phyloP scores from a whole-genome alignment of 2,329 filamentous ascomycete species.

The Cladobotryum mycophilum region DNA sequence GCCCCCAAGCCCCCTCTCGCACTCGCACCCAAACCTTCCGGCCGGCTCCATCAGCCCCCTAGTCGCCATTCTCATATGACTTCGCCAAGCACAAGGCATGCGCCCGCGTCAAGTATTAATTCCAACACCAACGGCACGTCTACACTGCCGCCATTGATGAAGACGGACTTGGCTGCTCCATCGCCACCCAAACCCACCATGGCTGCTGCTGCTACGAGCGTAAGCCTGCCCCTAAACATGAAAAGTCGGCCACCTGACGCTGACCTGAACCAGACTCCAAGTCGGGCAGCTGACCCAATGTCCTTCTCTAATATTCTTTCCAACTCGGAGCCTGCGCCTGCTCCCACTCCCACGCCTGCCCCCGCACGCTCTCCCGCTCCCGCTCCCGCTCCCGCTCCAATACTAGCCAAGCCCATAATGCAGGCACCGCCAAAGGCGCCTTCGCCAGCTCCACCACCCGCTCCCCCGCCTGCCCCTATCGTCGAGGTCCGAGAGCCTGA shows the following conservation, averaged over 20 bases:
- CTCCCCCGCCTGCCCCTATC: conserved; percentile 27
- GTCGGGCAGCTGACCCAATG: conserved; percentile 79
- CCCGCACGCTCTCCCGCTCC: conserved; percentile 23
- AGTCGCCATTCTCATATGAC: conserved; percentile 35
- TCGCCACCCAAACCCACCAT: conserved; percentile 34
- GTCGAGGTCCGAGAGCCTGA: conserved; percentile 23
- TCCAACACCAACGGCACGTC: conserved; percentile 36
- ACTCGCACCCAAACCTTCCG: conserved; percentile 41
- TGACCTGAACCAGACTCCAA: conserved; percentile 51
- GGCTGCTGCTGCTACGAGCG: conserved; percentile 29
- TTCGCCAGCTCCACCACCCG: conserved; percentile 23
- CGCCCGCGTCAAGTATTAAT: conserved; percentile 31
- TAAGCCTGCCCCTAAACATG: conserved; percentile 21
- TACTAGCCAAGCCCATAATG: conserved; percentile 14
- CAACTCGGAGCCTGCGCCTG: conserved; percentile 59
- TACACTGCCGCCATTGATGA: conserved; percentile 29
- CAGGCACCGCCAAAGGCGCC: conserved; percentile 17
- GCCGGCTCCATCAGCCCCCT: conserved; percentile 39
- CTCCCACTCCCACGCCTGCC: conserved; percentile 12
- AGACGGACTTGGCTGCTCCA: conserved; percentile 35
- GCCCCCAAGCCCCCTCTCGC: conserved; percentile 45
- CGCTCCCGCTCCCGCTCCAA: conserved; percentile 13
- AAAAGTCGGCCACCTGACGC: neutral
- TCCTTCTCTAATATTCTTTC: conserved; percentile 93
- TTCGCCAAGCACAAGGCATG: conserved; percentile 44